Conservation (phyloP, 139 green algal species). For the Chlorella sp. region DNA sequence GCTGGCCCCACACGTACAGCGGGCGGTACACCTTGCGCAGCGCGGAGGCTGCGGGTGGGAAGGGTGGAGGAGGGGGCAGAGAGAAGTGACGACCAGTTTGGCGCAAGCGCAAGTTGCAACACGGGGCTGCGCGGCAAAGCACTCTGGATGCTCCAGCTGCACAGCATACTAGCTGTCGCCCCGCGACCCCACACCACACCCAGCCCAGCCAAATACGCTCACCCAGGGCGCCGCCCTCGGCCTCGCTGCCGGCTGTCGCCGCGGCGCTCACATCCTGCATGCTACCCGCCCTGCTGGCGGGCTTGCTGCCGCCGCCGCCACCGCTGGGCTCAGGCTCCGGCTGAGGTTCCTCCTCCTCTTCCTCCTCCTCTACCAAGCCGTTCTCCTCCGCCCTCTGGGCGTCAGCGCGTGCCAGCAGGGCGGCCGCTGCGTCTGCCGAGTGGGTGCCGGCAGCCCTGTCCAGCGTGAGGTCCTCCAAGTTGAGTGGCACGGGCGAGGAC, state of each 20-base stretch:
- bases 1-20: constrained; percentile 89
- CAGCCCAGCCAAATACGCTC: neutral
- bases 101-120: too few species aligned
- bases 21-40: constrained; percentile 83
- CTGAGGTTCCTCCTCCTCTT: neutral
- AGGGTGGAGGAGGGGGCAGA: neutral
- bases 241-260: neutral
- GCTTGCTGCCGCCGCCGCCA: neutral
- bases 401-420: neutral
- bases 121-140: too few species aligned
- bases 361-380: neutral
- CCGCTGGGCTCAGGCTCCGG: neutral
- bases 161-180: too few species aligned
- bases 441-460: constrained; percentile 34
- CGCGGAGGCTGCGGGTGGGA: neutral
- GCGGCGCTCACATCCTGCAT: neutral
- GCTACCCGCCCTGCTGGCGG: neutral
- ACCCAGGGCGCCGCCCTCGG: constrained; percentile 5
- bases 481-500: constrained; percentile 70
- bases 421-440: neutral
- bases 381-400: too few species aligned
- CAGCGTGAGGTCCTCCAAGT: constrained; percentile 57
- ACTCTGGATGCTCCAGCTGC: too few species aligned
- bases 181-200: too few species aligned
- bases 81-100: too few species aligned